Evolutionary conservation across 2,329 filamentous ascomycete species (phyloP).

Genomic region (Diaporthe velutina): DNA sequence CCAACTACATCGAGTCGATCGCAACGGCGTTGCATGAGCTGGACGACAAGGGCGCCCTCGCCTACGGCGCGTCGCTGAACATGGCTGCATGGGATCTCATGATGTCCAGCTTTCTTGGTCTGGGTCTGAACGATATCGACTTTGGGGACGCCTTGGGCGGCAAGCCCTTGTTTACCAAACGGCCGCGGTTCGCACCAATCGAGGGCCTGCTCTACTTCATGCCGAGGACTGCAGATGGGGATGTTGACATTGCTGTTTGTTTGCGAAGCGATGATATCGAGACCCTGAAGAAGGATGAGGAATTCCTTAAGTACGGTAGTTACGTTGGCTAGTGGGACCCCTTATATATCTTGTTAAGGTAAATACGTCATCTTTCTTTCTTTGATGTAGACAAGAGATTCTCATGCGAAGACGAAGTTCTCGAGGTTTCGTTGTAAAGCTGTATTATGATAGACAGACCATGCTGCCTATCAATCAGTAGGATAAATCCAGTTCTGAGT

Average conservation of each 20-base stretch:
- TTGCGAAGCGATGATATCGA: conserved; percentile 27
- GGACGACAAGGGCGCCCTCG: conserved; percentile 31
- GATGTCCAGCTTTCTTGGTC: conserved; percentile 31
- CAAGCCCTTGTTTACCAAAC: conserved; percentile 28
- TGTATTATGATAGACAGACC: not conserved
- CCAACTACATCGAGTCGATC: conserved; percentile 30
- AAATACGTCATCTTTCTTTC: not conserved
- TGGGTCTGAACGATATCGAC: conserved; percentile 11
- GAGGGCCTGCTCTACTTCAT: conserved; percentile 36
- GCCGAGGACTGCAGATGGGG: conserved; percentile 24
- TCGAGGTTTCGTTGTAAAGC: not conserved
- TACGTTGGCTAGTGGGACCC: conserved; percentile 20
- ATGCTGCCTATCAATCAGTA: not conserved
- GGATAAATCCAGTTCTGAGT: not conserved
- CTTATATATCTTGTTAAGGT: not conserved
- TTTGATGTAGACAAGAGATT: not conserved
- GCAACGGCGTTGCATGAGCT: conserved; percentile 33
- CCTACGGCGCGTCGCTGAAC: conserved; percentile 26
- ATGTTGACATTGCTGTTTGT: conserved; percentile 33
- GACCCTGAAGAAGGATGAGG: conserved; percentile 7
- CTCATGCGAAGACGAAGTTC: not conserved
- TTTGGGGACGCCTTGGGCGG: conserved; percentile 34
- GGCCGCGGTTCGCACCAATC: conserved; percentile 24
- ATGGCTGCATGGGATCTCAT: conserved; percentile 28
- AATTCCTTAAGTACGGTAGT: conserved; percentile 25